phyloP scores from a whole-genome alignment of 441 rosid species.

The Theobroma grandiflorum region DNA sequence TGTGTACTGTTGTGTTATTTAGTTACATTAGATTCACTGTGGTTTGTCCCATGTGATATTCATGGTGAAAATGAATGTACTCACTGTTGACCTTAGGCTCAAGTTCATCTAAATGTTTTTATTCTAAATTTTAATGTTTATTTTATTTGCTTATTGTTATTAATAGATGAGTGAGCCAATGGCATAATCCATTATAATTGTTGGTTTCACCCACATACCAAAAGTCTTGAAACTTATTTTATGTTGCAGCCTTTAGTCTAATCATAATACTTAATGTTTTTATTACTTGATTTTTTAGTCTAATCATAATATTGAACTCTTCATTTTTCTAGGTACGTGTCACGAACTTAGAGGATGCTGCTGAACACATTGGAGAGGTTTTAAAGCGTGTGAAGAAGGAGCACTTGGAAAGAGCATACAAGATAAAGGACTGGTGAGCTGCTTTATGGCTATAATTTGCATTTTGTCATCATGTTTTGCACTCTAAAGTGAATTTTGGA shows the following conservation, averaged over 20 bases:
- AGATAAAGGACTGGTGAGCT: constrained; percentile 79
- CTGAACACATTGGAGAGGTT: constrained; percentile 94
- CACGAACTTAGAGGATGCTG: constrained; percentile 86
- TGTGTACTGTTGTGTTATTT: background rate
- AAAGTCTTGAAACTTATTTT: background rate
- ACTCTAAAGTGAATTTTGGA: background rate
- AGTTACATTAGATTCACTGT: background rate
- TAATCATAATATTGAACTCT: background rate
- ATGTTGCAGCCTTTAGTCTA: background rate
- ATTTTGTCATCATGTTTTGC: background rate
- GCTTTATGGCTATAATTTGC: constrained; percentile 7
- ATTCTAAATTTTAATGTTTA: background rate
- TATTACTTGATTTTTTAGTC: background rate
- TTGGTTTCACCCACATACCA: background rate
- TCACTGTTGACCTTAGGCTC: background rate
- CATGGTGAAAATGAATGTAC: background rate
- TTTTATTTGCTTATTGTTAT: background rate
- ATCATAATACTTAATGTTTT: background rate
- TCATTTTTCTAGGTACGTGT: constrained; percentile 70
- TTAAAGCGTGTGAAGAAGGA: constrained; percentile 89
- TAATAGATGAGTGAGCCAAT: background rate
- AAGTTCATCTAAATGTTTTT: background rate
- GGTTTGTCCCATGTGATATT: background rate
- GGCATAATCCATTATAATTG: background rate
- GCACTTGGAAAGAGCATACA: constrained; percentile 88